Base-by-base conservation (phyloP, 164 flowering plant species). In the Magnolia officinalis region DNA sequence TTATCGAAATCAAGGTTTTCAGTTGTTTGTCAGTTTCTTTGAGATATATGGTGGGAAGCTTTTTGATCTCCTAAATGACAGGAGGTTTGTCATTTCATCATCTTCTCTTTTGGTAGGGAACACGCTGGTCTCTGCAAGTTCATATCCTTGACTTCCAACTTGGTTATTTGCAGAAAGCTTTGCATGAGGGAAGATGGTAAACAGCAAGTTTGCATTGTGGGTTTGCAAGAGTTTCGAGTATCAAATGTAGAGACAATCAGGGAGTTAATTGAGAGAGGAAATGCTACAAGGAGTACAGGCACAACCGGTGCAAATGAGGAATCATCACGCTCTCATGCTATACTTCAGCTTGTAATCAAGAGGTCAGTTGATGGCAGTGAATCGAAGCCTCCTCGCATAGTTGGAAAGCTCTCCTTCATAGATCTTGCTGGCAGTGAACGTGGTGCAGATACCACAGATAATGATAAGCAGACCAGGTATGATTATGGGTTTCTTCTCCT, bases 271-370 rank as follows among this genome's bases (percentile, higher is more conserved):
- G 98, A 92, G 82, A 92, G 75, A 81, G 98, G 98, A 72, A 95
- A 86, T 88, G 85, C 91, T 8, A 83, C 94, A 11, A 89, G 98
- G 76, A 95, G 98, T 86, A 95, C 93, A 6, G 98, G 98, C 50
- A 91, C 95, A 73, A 95, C 98, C 66, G 98, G 98, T 76, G 98
- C 98, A n/a, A 95, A 95, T 85, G 98, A 95, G 87, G 98, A 95
- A 83, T 95, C 98, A 50, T 95, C 98, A 6, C 86, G 98, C 9
- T 95, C 98, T 29, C 98, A 95, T 88, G 98, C 98, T 74, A 95
- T 95, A 75, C 96, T 95, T 83, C 98, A 95, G 82, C 96, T 95
- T 73, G 89, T 86, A 50, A 82, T 95, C 77, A 95, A 95, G 84
- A 88, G 85, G 75, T 87, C 92, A 26, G 86, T 71, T 79, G 96